phyloP scores from a whole-genome alignment of 2,329 filamentous ascomycete species.

The Lasiodiplodia sp. region DNA sequence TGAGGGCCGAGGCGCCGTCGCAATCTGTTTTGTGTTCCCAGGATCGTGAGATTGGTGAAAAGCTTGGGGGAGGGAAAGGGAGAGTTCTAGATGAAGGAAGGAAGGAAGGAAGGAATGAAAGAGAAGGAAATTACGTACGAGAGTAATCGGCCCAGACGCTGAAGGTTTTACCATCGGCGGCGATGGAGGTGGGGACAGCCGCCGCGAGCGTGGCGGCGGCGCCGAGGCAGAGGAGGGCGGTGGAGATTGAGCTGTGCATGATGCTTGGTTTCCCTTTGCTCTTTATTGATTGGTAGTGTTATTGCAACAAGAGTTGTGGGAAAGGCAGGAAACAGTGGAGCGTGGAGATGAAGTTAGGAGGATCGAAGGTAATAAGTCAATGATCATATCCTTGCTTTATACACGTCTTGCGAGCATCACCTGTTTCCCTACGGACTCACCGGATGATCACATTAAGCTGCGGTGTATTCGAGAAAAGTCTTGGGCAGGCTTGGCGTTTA shows the following conservation, averaged over 20 bases:
- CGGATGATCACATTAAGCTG: background rate
- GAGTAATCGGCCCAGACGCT: conserved; percentile 10
- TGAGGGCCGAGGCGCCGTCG: background rate
- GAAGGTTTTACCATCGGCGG: conserved; percentile 11
- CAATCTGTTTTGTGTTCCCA: background rate
- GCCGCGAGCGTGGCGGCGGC: background rate
- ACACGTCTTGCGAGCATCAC: background rate
- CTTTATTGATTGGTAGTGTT: background rate
- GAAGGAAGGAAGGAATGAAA: too few species aligned
- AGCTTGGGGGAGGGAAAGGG: too few species aligned
- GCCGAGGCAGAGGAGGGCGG: conserved; percentile 5
- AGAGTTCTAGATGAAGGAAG: too few species aligned
- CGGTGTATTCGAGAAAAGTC: background rate
- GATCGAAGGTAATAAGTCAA: background rate
- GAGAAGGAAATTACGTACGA: background rate
- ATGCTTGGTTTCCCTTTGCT: background rate
- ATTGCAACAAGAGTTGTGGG: too few species aligned
- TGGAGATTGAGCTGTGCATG: conserved; percentile 4
- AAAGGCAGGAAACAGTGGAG: too few species aligned
- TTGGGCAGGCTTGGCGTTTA: background rate
- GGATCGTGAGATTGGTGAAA: background rate
- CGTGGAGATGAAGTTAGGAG: background rate
- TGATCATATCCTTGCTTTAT: background rate
- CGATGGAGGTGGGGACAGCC: conserved; percentile 1
- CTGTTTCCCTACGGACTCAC: background rate